Base-by-base conservation (phyloP, 495 filamentous ascomycete genomes). In the Chaetomium fimeti region DNA sequence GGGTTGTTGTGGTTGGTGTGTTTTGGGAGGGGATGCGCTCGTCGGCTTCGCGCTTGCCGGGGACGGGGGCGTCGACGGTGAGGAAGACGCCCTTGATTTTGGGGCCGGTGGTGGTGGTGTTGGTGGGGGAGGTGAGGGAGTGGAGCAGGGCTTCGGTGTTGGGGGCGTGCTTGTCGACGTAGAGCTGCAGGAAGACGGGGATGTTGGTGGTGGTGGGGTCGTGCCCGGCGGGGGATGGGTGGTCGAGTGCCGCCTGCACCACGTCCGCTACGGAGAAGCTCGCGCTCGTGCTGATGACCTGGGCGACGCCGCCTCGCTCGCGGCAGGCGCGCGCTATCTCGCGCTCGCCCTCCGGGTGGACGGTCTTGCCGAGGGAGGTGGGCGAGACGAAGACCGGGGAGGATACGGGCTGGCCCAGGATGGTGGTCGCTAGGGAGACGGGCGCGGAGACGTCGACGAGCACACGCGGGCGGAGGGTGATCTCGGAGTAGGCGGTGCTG, bases 161-260 rank as follows among this genome's bases (percentile, higher is more conserved):
- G 49, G 76, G 59, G 1, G 90, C 83, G 63, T 91, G 81, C 48
- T 85, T 85, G 74, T 93, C 88, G 58, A 94, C 90, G 68, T 96
- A 96, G 43, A 96, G 76, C 68, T 94, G 91, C 68, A 92, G 88
- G 78, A 92, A 92, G 68, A 90, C 83, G 2, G 79, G 76, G 16
- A 65, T 43, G 28, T 81, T 73, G 20, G 73, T 71, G 25, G 25
- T 73, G 20, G 73, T 71, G 25, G 25, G 8, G 25, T 16, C n/a
- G 9, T 7, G 25, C 16, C 22, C 45, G 9, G 43, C n/a, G 3
- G 58, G n/a, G 9, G 13, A 16, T 3, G 58, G 45, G 20, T 60
- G 58, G 27, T 60, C 45, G 18, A 25, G 42, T 11, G 58, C 58
- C 7, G 58, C 58, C 8, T 43, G 58, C 32, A 82, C 73, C 22